Conservation (phyloP, 1,284 basidiomycete genomes). For the Peniophora sp. region DNA sequence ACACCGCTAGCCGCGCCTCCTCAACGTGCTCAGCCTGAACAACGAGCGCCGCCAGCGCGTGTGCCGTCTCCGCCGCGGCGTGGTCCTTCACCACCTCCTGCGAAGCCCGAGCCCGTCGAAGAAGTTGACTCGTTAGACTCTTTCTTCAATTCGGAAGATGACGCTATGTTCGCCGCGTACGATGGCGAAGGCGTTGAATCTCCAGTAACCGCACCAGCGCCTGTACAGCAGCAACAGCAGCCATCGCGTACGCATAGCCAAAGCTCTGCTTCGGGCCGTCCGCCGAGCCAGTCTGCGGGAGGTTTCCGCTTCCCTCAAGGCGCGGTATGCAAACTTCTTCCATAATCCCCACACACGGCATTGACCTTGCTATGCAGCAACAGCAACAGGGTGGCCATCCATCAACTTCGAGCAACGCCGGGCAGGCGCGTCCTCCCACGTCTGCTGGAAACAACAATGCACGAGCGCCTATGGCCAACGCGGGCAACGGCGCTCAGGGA, state of each 20-base stretch:
- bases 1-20: too few relatives aligned
- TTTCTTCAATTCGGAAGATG: slow-evolving; percentile 57
- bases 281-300: slow-evolving; percentile 34
- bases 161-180: slow-evolving; percentile 49
- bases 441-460: not conserved
- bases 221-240: slow-evolving; percentile 2
- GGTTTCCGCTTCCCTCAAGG: slow-evolving; percentile 45
- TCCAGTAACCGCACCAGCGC: not conserved
- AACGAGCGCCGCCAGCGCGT: too few relatives aligned
- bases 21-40: too few relatives aligned
- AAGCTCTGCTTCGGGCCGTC: slow-evolving; percentile 12
- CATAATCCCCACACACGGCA: slow-evolving; percentile 21
- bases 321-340: too few relatives aligned
- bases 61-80: too few relatives aligned
- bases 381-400: slow-evolving; percentile 1
- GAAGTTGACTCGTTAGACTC: slow-evolving; percentile 23
- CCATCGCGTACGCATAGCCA: slow-evolving; percentile 4
- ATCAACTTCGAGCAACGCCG: not conserved
- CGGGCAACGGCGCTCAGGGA: not conserved
- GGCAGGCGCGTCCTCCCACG: slow-evolving; percentile 1
- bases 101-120: not conserved
- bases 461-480: not conserved
- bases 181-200: not conserved
- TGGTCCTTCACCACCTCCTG: not conserved
- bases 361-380: slow-evolving; percentile 1